These are phyloP conservation scores for Kluyveromyces starmeri DNA, from an alignment of 805 yeast species.

Conservation along the genomic window DNA sequence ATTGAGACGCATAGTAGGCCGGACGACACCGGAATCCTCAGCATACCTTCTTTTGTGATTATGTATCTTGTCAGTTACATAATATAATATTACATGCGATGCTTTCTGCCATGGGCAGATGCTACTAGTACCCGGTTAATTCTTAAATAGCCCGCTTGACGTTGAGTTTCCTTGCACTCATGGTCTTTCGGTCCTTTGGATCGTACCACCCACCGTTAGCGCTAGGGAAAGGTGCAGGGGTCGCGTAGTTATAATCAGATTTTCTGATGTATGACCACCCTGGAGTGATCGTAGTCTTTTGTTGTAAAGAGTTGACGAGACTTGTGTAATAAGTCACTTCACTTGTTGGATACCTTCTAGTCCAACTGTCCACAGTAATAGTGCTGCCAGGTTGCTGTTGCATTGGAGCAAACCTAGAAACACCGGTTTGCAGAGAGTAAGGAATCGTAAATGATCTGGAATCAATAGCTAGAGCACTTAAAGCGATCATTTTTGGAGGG, in stretches of 20 bases:
- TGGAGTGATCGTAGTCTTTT: constrained; percentile 65
- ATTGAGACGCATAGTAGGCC: too few relatives aligned
- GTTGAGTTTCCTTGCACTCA: constrained; percentile 16
- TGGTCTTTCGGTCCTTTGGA: constrained; percentile 39
- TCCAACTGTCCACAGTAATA: constrained; percentile 58
- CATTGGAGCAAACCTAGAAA: constrained; percentile 80
- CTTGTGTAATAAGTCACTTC: constrained; percentile 42
- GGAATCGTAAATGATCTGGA: constrained; percentile 54
- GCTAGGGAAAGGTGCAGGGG: constrained; percentile 60
- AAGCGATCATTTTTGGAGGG: constrained; percentile 29
- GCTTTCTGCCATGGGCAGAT: too few relatives aligned
- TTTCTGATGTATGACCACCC: constrained; percentile 68
- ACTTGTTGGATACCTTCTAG: constrained; percentile 57
- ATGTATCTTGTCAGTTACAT: too few relatives aligned
- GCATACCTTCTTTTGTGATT: too few relatives aligned
- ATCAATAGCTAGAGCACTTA: constrained; percentile 15
- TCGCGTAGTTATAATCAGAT: constrained; percentile 55
- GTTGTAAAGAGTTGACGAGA: constrained; percentile 22
- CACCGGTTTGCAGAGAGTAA: constrained; percentile 69
- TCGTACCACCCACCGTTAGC: constrained; percentile 46
- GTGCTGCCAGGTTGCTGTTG: constrained; percentile 73
- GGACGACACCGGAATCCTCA: too few relatives aligned
- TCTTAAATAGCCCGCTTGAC: constrained; percentile 2
- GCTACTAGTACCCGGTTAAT: too few relatives aligned
- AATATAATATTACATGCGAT: too few relatives aligned